Percentiles rank a stretch among this genome's conserved stretches.
These are phyloP conservation scores for Lepraria neglecta DNA, from an alignment of 495 filamentous ascomycete genomes.

Conservation along the genomic window DNA sequence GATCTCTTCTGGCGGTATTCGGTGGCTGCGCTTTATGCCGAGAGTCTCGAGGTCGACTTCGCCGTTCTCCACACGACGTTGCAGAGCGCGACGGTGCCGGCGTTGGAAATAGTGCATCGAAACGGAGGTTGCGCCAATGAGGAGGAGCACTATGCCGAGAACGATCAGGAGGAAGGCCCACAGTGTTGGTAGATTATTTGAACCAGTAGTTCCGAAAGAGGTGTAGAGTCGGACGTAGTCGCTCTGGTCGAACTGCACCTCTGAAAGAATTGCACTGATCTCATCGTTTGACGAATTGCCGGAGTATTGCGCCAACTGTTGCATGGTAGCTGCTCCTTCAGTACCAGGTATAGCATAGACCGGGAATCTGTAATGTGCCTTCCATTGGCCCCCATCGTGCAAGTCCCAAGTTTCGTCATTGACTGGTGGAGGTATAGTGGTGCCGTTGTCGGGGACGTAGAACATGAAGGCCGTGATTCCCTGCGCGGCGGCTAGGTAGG, in stretches of 20 bases:
- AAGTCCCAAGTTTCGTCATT: slow-evolving; percentile 60
- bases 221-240: slow-evolving; percentile 55
- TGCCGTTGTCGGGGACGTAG: slow-evolving; percentile 57
- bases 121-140: slow-evolving; percentile 58
- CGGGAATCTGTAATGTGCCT: slow-evolving; percentile 56
- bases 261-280: slow-evolving; percentile 48
- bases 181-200: slow-evolving; percentile 52
- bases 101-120: slow-evolving; percentile 70
- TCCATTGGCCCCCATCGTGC: slow-evolving; percentile 59
- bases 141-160: slow-evolving; percentile 60
- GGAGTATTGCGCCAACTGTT: slow-evolving; percentile 67
- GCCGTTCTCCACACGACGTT: slow-evolving; percentile 61
- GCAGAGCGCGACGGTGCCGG: slow-evolving; percentile 55
- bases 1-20: slow-evolving; percentile 61
- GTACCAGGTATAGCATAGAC: slow-evolving; percentile 75
- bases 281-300: slow-evolving; percentile 57
- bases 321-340: slow-evolving; percentile 60
- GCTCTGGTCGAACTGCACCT: slow-evolving; percentile 33
- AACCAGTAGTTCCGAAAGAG: slow-evolving; percentile 47
- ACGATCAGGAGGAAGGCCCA: slow-evolving; percentile 84
- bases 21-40: slow-evolving; percentile 63
- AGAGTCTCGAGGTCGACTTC: slow-evolving; percentile 75
- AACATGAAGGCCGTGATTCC: slow-evolving; percentile 57
- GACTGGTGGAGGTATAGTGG: slow-evolving; percentile 52
- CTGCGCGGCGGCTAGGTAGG: slow-evolving; percentile 60